Evolutionary conservation across 148 eudicot species (phyloP).

Genomic region (Heliosperma pusillum): DNA sequence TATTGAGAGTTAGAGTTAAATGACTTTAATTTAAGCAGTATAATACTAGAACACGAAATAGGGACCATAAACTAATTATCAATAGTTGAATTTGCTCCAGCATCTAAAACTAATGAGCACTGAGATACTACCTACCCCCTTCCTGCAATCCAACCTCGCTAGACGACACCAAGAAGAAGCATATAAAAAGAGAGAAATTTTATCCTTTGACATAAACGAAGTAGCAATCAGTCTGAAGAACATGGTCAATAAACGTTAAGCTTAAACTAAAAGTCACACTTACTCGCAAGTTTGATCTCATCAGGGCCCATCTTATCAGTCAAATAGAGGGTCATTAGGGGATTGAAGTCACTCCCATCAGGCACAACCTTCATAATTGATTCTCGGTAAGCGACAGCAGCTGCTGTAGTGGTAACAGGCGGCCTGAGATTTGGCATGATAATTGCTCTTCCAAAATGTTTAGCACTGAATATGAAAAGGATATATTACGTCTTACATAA

Average conservation of each 20-base stretch:
- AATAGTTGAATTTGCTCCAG: no score
- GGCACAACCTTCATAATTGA: constrained; percentile 75
- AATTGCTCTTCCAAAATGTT: constrained; percentile 79
- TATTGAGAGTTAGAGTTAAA: not conserved
- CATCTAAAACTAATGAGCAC: no score
- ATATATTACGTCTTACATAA: constrained; percentile 10
- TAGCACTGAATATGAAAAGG: constrained; percentile 48
- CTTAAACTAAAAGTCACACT: constrained; percentile 27
- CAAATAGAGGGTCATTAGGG: constrained; percentile 91
- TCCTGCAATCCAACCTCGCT: no score
- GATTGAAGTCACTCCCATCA: constrained; percentile 53
- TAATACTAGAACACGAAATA: no score
- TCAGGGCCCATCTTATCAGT: constrained; percentile 74
- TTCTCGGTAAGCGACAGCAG: constrained; percentile 70
- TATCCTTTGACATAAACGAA: no score
- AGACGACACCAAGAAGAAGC: not conserved
- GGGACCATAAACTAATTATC: not conserved
- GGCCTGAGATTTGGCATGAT: constrained; percentile 95
- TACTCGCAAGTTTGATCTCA: constrained; percentile 89
- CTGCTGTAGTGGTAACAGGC: constrained; percentile 78
- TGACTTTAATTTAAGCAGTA: not conserved
- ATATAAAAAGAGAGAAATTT: no score
- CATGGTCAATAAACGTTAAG: not conserved
- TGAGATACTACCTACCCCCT: no score
- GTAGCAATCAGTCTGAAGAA: not conserved